phyloP scores from a whole-genome alignment of 148 eudicot genomes.

The Rhododendron williamsianum region DNA sequence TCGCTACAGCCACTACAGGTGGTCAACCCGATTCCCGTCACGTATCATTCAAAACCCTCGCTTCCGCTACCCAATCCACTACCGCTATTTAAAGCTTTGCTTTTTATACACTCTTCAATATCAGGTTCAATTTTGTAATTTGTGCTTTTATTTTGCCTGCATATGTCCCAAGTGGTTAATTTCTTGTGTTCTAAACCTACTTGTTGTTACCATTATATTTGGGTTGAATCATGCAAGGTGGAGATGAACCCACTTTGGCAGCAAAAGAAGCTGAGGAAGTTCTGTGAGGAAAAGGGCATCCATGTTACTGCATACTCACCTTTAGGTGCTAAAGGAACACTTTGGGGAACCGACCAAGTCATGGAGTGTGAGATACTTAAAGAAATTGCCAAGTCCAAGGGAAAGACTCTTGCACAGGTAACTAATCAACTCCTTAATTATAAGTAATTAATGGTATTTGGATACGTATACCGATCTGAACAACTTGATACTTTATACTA shows the following conservation, averaged over 20 bases:
- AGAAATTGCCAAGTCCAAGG: slow-evolving; percentile 10
- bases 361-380: slow-evolving; percentile 13
- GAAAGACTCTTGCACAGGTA: slow-evolving; percentile 23
- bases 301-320: slow-evolving; percentile 15
- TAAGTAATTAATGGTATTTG: no score
- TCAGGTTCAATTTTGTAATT: no score
- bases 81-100: no score
- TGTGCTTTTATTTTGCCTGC: not conserved
- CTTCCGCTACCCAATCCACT: no score
- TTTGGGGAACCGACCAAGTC: slow-evolving; percentile 11
- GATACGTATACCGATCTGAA: no score
- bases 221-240: slow-evolving; percentile 13
- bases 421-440: not conserved
- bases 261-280: slow-evolving; percentile 16
- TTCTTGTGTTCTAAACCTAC: not conserved
- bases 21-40: no score
- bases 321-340: slow-evolving; percentile 14
- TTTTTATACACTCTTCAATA: no score
- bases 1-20: no score
- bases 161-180: not conserved
- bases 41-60: no score
- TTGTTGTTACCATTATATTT: not conserved
- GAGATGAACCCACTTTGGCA: slow-evolving; percentile 23
- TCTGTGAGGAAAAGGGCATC: slow-evolving; percentile 15
- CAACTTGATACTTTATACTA: no score